Base-by-base conservation (phyloP, 345 rosid genomes). In the Psidium friedrichsthalianum region DNA sequence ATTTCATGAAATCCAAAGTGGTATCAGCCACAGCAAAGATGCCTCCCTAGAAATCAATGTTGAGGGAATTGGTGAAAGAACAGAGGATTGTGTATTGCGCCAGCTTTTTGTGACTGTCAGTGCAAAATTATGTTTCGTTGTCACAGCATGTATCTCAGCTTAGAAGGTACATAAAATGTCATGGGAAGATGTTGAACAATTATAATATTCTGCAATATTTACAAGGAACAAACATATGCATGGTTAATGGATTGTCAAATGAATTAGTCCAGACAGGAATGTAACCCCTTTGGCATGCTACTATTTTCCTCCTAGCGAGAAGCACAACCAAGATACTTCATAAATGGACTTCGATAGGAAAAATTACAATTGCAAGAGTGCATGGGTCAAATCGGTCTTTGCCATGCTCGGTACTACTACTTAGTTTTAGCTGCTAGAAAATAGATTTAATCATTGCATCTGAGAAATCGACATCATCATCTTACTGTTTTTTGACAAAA, bases 31-130 rank as follows among this genome's bases (percentile, higher is more conserved):
- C 44, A 51, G 21, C 36, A 47, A 44, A 56, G 82, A 85, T 64
- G 24, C 22, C 76, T 64, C 24, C 76, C 12, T 15, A 11, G 51
- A 54, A 40, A 40, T 54, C n/a, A 84, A 82, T 51, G 80, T 15
- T 42, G 61, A 64, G 32, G 58, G 36, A 76, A 54, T 11, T 18
- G 2, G 6, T 81, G 80, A 82, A 83, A 90, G 83, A 52, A 69
- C 82, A 24, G 78, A 86, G 59, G 36, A 57, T 10, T 11, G 53
- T 42, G 56, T 42, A 18, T 80, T 93, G 87, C 89, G 85, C 27
- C 94, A 92, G 86, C 89, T 93, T 64, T 93, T 92, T 87, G 94
- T 93, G n/a, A 91, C 93, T 0, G 93, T 91, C 61, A 91, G 91
- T 88, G 88, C 91, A 2, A 91, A 89, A 86, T 85, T 92, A 3